Evolutionary conservation across 176 grass and related monocot genomes (phyloP).

Genomic region (Zea luxurians): DNA sequence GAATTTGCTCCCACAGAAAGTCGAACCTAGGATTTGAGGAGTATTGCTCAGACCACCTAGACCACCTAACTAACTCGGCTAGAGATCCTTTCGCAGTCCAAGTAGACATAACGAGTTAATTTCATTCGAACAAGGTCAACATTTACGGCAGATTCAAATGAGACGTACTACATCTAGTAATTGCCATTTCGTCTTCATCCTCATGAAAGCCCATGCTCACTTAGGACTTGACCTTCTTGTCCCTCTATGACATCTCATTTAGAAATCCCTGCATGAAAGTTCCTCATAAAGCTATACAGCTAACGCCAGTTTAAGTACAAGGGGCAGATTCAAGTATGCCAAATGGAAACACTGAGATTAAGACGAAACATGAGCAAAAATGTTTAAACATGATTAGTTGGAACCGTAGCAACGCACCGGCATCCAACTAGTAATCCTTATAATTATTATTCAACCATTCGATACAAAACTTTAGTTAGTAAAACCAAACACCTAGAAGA

Average conservation of each 20-base stretch:
- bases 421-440: no score
- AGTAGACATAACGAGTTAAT: conserved; percentile 30
- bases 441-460: no score
- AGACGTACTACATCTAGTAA: conserved; percentile 81
- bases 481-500: no score
- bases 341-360: neutral
- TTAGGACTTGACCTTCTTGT: conserved; percentile 51
- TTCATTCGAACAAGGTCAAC: neutral
- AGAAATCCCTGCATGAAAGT: conserved; percentile 59
- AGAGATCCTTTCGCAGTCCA: neutral
- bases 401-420: no score
- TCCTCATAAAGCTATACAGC: neutral
- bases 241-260: conserved; percentile 53
- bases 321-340: neutral
- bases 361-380: neutral
- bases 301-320: neutral
- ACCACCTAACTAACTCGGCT: no score
- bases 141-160: neutral
- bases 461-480: no score
- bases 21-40: no score
- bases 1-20: no score
- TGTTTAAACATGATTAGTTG: neutral
- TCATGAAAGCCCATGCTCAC: conserved; percentile 70
- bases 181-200: conserved; percentile 58
- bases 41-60: no score